Conservation (phyloP, 1,139 yeast genomes). For the Yamadazyma mexicana region DNA sequence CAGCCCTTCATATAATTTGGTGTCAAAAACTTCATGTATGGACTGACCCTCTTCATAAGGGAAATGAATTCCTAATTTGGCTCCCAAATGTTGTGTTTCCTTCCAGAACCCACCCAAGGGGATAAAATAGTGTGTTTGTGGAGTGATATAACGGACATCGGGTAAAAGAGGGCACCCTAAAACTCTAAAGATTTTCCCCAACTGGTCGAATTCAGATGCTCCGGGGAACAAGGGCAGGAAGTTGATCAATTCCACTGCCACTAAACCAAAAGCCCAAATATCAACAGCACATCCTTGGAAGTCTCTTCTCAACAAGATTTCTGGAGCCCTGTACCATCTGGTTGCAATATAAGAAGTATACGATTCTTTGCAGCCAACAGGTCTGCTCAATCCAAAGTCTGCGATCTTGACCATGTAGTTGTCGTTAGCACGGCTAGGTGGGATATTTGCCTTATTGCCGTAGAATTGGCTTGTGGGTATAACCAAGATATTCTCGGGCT, state of each 20-base stretch:
- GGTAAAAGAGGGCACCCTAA: constrained; percentile 65
- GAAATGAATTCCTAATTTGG: constrained; percentile 51
- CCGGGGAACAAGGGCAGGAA: constrained; percentile 87
- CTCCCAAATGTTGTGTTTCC: constrained; percentile 53
- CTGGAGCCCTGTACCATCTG: constrained; percentile 96
- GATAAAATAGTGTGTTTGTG: constrained; percentile 18
- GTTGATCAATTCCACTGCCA: constrained; percentile 78
- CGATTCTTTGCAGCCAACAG: constrained; percentile 50
- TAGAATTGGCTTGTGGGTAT: constrained; percentile 56
- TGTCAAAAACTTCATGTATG: constrained; percentile 27
- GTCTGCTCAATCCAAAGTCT: constrained; percentile 88
- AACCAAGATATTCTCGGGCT: constrained; percentile 73
- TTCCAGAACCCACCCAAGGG: constrained; percentile 73
- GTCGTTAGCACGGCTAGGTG: constrained; percentile 38
- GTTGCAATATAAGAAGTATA: constrained; percentile 88
- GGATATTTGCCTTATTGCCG: constrained; percentile 42
- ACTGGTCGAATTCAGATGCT: constrained; percentile 71
- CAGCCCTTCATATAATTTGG: constrained; percentile 15
- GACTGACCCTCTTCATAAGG: constrained; percentile 42
- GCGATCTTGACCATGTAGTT: constrained; percentile 76
- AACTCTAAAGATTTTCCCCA: constrained; percentile 60
- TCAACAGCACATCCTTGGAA: constrained; percentile 78
- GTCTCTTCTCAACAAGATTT: constrained; percentile 69
- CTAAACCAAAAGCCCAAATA: constrained; percentile 92
- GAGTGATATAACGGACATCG: constrained; percentile 5